Percentiles rank a stretch among this genome's conserved stretches.
phyloP scores from a whole-genome alignment of 2,329 filamentous ascomycete genomes.

The Canariomyces notabilis region DNA sequence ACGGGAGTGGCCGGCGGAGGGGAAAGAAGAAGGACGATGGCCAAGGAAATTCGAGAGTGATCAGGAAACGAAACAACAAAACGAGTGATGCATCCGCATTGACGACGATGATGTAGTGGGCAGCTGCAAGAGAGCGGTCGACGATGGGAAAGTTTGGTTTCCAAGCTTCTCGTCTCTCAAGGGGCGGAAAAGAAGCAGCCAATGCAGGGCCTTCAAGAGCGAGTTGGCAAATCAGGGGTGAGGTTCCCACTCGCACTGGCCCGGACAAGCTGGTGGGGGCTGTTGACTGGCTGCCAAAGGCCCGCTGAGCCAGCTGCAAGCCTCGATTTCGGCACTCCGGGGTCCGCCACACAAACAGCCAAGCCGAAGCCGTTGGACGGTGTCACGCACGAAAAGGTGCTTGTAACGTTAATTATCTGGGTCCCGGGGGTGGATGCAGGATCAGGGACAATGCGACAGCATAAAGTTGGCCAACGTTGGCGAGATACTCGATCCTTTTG shows the following conservation, averaged over 20 bases:
- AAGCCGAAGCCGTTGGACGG: neutral
- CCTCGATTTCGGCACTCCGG: slow-evolving; percentile 11
- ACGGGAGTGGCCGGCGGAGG: neutral
- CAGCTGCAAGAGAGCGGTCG: slow-evolving; percentile 9
- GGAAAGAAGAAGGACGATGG: neutral
- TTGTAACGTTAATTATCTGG: no score
- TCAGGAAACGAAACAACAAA: slow-evolving; percentile 15
- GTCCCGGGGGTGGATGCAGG: slow-evolving; percentile 11
- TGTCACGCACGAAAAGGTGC: no score
- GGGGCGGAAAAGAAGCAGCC: slow-evolving; percentile 12
- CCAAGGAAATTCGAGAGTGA: slow-evolving; percentile 5
- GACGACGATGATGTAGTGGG: slow-evolving; percentile 22
- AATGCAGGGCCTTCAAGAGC: slow-evolving; percentile 18
- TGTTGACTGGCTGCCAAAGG: slow-evolving; percentile 4
- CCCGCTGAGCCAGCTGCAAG: slow-evolving; percentile 5
- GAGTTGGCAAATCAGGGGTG: slow-evolving; percentile 17
- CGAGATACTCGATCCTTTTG: neutral
- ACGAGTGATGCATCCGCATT: slow-evolving; percentile 24
- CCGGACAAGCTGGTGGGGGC: slow-evolving; percentile 9
- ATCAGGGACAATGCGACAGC: slow-evolving; percentile 6
- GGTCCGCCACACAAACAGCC: slow-evolving; percentile 4
- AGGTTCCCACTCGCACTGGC: slow-evolving; percentile 9
- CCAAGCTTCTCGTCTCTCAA: slow-evolving; percentile 10
- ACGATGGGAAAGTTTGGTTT: slow-evolving; percentile 10
- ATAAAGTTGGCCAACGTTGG: neutral